Evolutionary conservation across 306 rosid genomes (phyloP), one percentile per base, ranked within the genome.

Genomic region (Sicyos baderoa): DNA sequence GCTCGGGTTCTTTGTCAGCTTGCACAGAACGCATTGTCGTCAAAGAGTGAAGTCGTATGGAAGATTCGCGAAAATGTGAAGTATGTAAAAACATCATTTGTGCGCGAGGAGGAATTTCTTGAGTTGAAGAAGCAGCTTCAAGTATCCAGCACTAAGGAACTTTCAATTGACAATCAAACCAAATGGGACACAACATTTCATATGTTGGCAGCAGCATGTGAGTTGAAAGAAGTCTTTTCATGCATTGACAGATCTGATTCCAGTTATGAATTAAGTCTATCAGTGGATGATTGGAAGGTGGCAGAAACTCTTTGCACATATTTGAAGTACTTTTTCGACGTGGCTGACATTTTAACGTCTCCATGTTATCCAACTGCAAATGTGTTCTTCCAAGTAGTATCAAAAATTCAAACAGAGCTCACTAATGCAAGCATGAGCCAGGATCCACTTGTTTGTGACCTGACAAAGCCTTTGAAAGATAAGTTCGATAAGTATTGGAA

Each of bases 121-220:
- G 85, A 93, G 82, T 81, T 93, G 76, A 89, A 87, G 86, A 80
- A 81, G 48, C 95, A 85, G 53, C 89, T 93, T 75, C 89, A 80
- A 77, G 95, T 89, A 70, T 89, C 94, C 16, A 78, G 91, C 82
- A 47, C 22, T 40, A 83, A 68, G 82, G 81, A 81, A 44, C 89
- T 93, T 61, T 71, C 76, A 60, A 75, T 86, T 7, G 98, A 93
- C 70, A 84, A 89, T 58, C 79, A 58, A 49, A 81, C 83, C 74
- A 93, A 72, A 71, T 93, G 98, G 98, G 86, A 93, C 78, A 84
- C 95, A 22, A 89, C 96, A 8, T 89, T 82, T 79, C 85, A 73
- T 74, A 93, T 93, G 98, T 82, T 93, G 77, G 84, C 80, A 55
- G 83, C 93, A 48, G 88, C 96, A 69, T 84, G 88, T 75, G 94